A percentile compares a stretch with the other conserved stretches of the same genome.
These are phyloP conservation scores for Lactuca sativa DNA, from an alignment of 129 eudicot genomes.

Conservation along the genomic window DNA sequence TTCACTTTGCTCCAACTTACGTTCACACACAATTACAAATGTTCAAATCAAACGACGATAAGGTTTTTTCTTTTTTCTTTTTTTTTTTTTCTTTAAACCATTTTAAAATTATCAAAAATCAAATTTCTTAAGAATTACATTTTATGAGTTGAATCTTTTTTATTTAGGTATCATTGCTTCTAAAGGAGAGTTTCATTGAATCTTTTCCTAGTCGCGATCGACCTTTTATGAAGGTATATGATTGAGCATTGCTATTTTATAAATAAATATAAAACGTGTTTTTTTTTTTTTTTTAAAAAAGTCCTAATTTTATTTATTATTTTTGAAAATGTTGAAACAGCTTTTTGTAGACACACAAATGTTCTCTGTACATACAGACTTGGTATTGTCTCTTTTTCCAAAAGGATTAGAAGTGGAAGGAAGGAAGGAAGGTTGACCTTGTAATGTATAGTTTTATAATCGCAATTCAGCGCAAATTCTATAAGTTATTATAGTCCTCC, in stretches of 20 bases:
- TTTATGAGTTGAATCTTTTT: neutral
- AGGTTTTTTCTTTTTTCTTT: conserved; percentile 57
- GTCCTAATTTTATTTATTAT: neutral
- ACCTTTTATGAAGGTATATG: conserved; percentile 92
- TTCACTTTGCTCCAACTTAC: conserved; percentile 81
- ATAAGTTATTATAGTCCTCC: conserved; percentile 18
- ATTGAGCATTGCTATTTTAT: neutral
- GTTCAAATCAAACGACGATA: conserved; percentile 97
- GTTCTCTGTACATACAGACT: conserved; percentile 98
- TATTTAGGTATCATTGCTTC: conserved; percentile 83
- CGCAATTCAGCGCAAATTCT: conserved; percentile 40
- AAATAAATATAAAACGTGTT: neutral
- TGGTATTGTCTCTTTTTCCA: conserved; percentile 88
- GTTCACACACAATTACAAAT: conserved; percentile 96
- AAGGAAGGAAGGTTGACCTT: conserved; percentile 27
- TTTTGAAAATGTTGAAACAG: conserved; percentile 42
- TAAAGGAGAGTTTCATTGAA: conserved; percentile 97
- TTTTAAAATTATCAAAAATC: neutral
- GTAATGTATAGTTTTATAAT: conserved; percentile 26
- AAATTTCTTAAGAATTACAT: conserved; percentile 13
- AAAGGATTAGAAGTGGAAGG: conserved; percentile 62
- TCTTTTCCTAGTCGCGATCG: conserved; percentile 90
- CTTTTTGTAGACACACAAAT: conserved; percentile 91
- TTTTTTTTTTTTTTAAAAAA: neutral
- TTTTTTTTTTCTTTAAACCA: neutral